Evolutionary conservation across 164 flowering plant species (phyloP).

Genomic region (Vitis amurensis): DNA sequence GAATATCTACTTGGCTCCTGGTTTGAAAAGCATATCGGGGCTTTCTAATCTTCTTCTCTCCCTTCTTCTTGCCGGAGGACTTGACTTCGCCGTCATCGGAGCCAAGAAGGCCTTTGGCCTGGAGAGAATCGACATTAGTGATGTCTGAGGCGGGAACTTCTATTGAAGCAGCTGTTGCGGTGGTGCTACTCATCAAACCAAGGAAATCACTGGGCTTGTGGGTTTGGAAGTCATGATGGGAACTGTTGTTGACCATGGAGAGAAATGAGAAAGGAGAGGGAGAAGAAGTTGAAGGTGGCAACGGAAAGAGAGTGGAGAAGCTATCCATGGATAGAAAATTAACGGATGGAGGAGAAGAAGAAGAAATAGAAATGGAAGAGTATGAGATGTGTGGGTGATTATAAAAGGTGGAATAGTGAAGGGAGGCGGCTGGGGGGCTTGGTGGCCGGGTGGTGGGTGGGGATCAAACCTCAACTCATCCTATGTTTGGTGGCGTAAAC

Average conservation of each 20-base stretch:
- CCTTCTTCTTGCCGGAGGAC: neutral
- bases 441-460: neutral
- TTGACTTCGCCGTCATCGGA: neutral
- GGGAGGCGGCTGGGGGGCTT: constrained; percentile 16
- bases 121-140: neutral
- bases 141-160: neutral
- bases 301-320: constrained; percentile 1
- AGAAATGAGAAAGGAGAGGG: neutral
- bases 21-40: constrained; percentile 26
- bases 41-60: constrained; percentile 16
- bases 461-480: neutral
- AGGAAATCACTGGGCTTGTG: constrained; percentile 11
- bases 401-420: neutral
- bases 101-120: neutral
- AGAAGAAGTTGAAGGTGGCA: constrained; percentile 13
- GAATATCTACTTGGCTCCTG: constrained; percentile 29
- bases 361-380: neutral
- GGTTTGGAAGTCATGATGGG: neutral
- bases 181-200: constrained; percentile 4
- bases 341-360: neutral
- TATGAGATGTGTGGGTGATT: neutral
- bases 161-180: neutral
- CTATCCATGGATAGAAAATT: constrained; percentile 10
- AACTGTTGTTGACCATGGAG: too few species aligned
- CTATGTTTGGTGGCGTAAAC: constrained; percentile 20